A percentile compares a stretch with the other conserved stretches of the same genome.
Evolutionary conservation across 106 monocot genomes (phyloP).

Genomic region (Amphibolis antarctica): DNA sequence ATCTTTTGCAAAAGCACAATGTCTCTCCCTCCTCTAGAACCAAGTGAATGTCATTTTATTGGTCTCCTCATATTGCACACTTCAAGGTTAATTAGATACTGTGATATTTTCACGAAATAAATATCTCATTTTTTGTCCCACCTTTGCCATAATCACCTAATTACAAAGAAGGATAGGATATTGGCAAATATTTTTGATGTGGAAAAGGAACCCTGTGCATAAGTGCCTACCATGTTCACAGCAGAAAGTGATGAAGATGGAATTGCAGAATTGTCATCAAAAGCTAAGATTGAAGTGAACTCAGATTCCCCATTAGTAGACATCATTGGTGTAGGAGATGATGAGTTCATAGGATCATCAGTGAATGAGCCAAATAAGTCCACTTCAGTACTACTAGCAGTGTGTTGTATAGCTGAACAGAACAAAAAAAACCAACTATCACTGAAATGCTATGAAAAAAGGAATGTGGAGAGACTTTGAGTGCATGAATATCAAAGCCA

Average conservation of each 20-base stretch:
- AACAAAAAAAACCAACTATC: background rate
- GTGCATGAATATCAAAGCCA: too few species aligned
- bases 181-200: too few species aligned
- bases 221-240: constrained; percentile 42
- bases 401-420: constrained; percentile 1
- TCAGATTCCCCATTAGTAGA: constrained; percentile 21
- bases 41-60: too few species aligned
- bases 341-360: constrained; percentile 37
- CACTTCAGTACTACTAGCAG: constrained; percentile 23
- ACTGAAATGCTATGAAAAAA: background rate
- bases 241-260: constrained; percentile 29
- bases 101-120: too few species aligned
- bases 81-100: too few species aligned
- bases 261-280: constrained; percentile 31
- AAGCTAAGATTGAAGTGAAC: constrained; percentile 19
- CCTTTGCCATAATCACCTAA: too few species aligned
- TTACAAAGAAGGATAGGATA: too few species aligned
- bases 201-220: background rate
- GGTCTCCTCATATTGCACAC: too few species aligned
- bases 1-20: too few species aligned
- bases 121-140: too few species aligned
- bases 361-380: constrained; percentile 54
- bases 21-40: too few species aligned
- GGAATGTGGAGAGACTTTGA: background rate
- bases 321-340: constrained; percentile 45